Conservation (phyloP, 768 basidiomycete species). For the Fomitopsis pulvina region DNA sequence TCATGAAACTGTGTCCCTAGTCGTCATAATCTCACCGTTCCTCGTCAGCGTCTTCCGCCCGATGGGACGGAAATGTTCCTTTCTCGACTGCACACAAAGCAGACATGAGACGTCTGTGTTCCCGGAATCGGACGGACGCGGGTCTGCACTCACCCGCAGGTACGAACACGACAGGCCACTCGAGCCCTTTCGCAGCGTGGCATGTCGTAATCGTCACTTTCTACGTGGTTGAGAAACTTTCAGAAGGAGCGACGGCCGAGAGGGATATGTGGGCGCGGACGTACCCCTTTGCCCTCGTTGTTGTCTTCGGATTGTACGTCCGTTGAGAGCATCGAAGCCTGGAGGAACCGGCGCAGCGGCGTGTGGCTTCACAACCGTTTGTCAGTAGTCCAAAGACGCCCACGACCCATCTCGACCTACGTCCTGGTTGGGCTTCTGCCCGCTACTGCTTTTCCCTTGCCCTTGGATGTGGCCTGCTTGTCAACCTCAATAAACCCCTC, state of each 20-base stretch:
- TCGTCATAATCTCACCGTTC: conserved; percentile 47
- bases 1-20: background rate
- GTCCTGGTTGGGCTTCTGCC: background rate
- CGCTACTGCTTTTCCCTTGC: background rate
- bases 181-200: conserved; percentile 85
- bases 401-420: too few species aligned
- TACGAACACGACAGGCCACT: conserved; percentile 87
- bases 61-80: conserved; percentile 70
- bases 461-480: background rate
- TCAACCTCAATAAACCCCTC: conserved; percentile 1
- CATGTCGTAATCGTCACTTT: conserved; percentile 84
- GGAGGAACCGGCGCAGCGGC: conserved; percentile 64
- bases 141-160: conserved; percentile 45
- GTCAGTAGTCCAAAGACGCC: too few species aligned
- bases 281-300: conserved; percentile 39
- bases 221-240: conserved; percentile 26
- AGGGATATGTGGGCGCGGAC: conserved; percentile 7
- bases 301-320: conserved; percentile 62
- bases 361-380: conserved; percentile 36
- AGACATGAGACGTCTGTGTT: background rate
- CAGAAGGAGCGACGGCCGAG: background rate
- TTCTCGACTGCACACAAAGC: conserved; percentile 47
- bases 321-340: conserved; percentile 78
- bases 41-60: conserved; percentile 71
- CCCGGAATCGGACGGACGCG: background rate